Percentiles rank a stretch among this genome's conserved stretches.
phyloP scores from a whole-genome alignment of 306 rosid genomes.

The Cucumis sativus region DNA sequence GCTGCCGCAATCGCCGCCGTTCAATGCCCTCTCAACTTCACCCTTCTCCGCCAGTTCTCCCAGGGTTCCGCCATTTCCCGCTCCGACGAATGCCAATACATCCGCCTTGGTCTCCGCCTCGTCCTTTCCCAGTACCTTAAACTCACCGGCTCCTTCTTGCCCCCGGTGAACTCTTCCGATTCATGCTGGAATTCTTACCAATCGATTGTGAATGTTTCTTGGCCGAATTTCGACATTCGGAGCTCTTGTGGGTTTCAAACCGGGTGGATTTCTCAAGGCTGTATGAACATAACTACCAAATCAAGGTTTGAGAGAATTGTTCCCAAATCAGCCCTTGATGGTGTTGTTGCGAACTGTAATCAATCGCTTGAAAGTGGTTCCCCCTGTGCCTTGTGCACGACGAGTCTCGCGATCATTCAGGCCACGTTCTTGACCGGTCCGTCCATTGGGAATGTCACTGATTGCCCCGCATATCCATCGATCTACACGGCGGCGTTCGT shows the following conservation, averaged over 20 bases:
- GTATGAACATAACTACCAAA: constrained; percentile 56
- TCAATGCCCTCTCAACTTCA: constrained; percentile 61
- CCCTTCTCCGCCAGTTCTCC: constrained; percentile 30
- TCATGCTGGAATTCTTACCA: constrained; percentile 41
- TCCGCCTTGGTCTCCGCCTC: constrained; percentile 51
- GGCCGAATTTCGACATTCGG: constrained; percentile 24
- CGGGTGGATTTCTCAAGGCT: constrained; percentile 50
- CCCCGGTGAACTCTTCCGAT: constrained; percentile 28
- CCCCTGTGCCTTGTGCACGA: constrained; percentile 61
- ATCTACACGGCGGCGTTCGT: constrained; percentile 65
- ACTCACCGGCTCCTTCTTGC: constrained; percentile 33
- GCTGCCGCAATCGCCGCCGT: constrained; percentile 13
- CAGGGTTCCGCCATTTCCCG: constrained; percentile 7
- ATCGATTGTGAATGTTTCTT: neutral
- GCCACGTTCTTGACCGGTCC: constrained; percentile 27
- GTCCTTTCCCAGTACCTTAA: constrained; percentile 50
- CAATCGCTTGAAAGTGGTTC: constrained; percentile 31
- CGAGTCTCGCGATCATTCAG: constrained; percentile 19
- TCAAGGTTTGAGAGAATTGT: constrained; percentile 20
- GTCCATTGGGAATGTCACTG: constrained; percentile 39
- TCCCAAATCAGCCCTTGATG: neutral
- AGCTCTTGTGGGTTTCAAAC: constrained; percentile 35
- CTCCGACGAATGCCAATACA: constrained; percentile 30
- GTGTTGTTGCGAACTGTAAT: constrained; percentile 18
- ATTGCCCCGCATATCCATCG: constrained; percentile 30